Evolutionary conservation across 495 filamentous ascomycete species (phyloP), one percentile per base, ranked within the genome.

Genomic region (Tuber borchii): DNA sequence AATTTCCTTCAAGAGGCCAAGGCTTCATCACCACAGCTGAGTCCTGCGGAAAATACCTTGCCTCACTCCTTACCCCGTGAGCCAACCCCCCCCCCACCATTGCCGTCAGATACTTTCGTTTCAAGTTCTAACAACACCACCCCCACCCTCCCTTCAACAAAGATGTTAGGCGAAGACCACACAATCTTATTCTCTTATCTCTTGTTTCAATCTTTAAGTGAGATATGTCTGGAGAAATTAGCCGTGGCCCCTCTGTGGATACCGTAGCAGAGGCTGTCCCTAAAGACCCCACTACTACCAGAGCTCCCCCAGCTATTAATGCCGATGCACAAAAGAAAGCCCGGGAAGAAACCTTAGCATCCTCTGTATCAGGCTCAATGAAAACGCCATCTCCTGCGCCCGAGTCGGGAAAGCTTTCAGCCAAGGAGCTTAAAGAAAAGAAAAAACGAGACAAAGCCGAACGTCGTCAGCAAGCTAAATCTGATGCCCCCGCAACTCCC

Each of bases 381-480:
- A 75, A 80, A 68, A 10, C 80, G 56, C 75, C 79, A 71, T 76
- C 82, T 22, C 75, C 74, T 71, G 42, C 79, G 46, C 65, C 74
- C 31, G 43, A 31, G 76, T 72, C 12, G 80, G 81, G 72, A 34
- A 84, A 85, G 34, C 74, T 83, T 69, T 75, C 79, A 12, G 84
- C 86, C 39, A 86, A 93, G 74, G 91, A 94, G 81, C 80, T 93
- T 81, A 95, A 95, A 82, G 91, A 91, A 72, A 87, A 88, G 83
- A 89, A 89, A 71, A 93, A 95, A 82, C 92, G 89, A 17, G 92
- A 95, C 79, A 94, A 94, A 83, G 88, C 88, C 71, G 91, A 91
- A 44, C 87, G 90, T 75, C 88, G 93, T 81, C 91, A 89, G 34
- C 87, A 90, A 81, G 87, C 83, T 82, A 88, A 90, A 85, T 85